Conservation (phyloP, 164 flowering plant species). For the Berberis thunbergii region DNA sequence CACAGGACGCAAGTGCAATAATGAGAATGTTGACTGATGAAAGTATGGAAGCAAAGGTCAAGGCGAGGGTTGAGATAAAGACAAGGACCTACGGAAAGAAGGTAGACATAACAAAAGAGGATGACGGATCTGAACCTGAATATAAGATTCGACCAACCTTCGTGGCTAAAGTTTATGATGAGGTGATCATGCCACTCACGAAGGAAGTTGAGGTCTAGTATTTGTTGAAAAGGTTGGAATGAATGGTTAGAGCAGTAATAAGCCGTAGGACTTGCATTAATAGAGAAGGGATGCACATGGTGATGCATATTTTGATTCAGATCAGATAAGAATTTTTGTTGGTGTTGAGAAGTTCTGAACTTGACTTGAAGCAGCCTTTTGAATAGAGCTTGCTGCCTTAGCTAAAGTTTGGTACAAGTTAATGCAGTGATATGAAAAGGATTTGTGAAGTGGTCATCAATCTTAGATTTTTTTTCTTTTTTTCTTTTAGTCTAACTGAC, state of each 20-base stretch:
- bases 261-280: no score
- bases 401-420: no score
- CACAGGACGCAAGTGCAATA: constrained; percentile 56
- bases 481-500: no score
- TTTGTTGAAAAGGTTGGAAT: constrained; percentile 79
- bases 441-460: no score
- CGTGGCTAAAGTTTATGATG: constrained; percentile 51
- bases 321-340: no score
- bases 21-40: constrained; percentile 66
- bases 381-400: no score
- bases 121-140: constrained; percentile 5
- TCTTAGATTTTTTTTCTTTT: no score
- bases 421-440: no score
- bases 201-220: constrained; percentile 76
- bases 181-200: constrained; percentile 92
- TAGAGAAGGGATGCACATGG: no score
- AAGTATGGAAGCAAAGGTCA: constrained; percentile 63
- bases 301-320: no score
- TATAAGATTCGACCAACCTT: constrained; percentile 58
- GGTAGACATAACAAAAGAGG: constrained; percentile 22
- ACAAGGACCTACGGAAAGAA: constrained; percentile 65
- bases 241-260: constrained; percentile 1
- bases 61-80: constrained; percentile 70
- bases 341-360: no score
- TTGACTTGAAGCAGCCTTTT: no score